Evolutionary conservation across 139 green algal genomes (phyloP).

Genomic region (Picochlorum costavermella): DNA sequence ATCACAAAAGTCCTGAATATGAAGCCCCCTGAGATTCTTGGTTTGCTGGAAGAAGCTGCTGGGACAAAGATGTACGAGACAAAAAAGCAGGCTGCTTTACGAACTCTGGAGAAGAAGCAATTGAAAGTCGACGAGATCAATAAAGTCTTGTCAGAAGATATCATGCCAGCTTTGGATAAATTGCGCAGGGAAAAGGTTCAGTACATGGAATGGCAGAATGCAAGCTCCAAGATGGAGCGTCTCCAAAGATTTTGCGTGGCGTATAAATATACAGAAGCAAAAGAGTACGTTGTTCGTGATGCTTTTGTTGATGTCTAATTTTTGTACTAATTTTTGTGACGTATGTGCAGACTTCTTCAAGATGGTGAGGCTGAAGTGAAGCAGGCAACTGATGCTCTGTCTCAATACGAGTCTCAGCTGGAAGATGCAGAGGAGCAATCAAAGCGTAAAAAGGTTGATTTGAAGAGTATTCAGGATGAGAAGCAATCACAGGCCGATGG

Average conservation of each 20-base stretch:
- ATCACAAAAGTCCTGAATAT: slow-evolving; percentile 99
- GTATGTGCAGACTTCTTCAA: slow-evolving; percentile 10
- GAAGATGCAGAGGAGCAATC: slow-evolving; percentile 13
- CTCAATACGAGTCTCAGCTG: slow-evolving; percentile 20
- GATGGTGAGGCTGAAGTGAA: slow-evolving; percentile 21
- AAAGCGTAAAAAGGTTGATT: slow-evolving; percentile 28
- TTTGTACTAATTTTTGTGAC: no score
- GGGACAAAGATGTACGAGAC: slow-evolving; percentile 98
- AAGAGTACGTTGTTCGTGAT: slow-evolving; percentile 6
- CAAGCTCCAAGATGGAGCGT: slow-evolving; percentile 37
- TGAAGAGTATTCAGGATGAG: slow-evolving; percentile 38
- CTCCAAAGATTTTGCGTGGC: slow-evolving; percentile 80
- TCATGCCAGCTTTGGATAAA: slow-evolving; percentile 78
- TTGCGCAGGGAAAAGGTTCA: slow-evolving; percentile 68
- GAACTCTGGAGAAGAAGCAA: slow-evolving; percentile 92
- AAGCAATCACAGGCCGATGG: slow-evolving; percentile 52
- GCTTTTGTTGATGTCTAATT: no score
- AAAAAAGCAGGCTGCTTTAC: slow-evolving; percentile 85
- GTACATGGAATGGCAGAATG: slow-evolving; percentile 74
- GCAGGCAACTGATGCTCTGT: neutral
- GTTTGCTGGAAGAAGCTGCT: slow-evolving; percentile 92
- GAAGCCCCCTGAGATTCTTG: slow-evolving; percentile 95
- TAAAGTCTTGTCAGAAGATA: slow-evolving; percentile 77
- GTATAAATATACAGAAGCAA: slow-evolving; percentile 59
- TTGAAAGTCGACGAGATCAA: slow-evolving; percentile 93